A percentile compares a stretch with the other conserved stretches of the same genome.
phyloP scores from a whole-genome alignment of 228 moss, liverwort and hornwort species.

The Sphagnum fallax region DNA sequence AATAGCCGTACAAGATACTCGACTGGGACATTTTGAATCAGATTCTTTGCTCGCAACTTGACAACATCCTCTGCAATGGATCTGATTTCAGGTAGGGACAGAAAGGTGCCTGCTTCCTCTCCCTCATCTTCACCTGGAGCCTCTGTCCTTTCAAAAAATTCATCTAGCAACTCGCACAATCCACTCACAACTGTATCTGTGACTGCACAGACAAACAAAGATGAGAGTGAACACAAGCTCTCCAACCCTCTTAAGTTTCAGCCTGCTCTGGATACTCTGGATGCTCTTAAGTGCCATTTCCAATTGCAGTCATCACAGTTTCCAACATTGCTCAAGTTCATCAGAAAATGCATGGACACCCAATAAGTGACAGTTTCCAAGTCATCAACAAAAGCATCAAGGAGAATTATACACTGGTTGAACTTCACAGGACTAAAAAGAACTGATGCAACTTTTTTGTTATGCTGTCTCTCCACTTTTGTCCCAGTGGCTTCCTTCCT shows the following conservation, averaged over 20 bases:
- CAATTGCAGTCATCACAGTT: no score
- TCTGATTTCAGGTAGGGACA: constrained; percentile 71
- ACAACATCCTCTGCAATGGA: constrained; percentile 60
- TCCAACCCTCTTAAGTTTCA: no score
- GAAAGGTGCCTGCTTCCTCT: constrained; percentile 48
- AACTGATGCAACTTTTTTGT: constrained; percentile 19
- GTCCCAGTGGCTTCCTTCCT: constrained; percentile 47
- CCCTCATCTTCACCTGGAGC: constrained; percentile 71
- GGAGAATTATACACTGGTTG: constrained; percentile 23
- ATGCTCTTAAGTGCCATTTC: no score
- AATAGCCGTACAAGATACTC: constrained; percentile 63
- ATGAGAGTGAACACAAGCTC: not conserved
- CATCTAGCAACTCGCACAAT: constrained; percentile 79
- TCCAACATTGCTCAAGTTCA: no score
- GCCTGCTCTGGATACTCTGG: no score
- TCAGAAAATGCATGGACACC: no score
- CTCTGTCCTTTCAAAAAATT: constrained; percentile 68
- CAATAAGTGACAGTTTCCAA: no score
- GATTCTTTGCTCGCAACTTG: constrained; percentile 65
- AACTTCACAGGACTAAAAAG: constrained; percentile 24
- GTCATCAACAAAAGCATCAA: no score
- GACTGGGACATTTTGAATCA: constrained; percentile 56
- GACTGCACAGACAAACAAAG: not conserved
- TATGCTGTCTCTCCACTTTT: constrained; percentile 40
- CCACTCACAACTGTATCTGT: constrained; percentile 50